A percentile compares a stretch with the other conserved stretches of the same genome.
Evolutionary conservation across 345 rosid species (phyloP).

Genomic region (Microthlaspi erraticum): DNA sequence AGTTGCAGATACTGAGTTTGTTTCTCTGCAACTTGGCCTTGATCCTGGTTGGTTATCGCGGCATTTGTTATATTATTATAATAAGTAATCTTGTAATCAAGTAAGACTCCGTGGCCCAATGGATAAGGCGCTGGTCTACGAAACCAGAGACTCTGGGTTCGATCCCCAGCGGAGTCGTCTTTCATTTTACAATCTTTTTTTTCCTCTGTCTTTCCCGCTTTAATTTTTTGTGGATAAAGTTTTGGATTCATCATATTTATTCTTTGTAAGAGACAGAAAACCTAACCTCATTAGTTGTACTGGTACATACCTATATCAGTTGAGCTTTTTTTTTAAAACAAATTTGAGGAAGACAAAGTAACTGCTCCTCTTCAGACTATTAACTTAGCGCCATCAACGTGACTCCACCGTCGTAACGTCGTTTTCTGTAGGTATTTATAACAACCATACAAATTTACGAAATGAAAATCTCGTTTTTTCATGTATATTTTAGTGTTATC

Average conservation of each 20-base stretch:
- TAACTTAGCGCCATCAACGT: constrained; percentile 29
- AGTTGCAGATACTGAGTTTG: too few relatives aligned
- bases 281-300: constrained; percentile 20
- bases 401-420: constrained; percentile 5
- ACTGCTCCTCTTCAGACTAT: constrained; percentile 20
- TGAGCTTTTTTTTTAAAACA: not conserved
- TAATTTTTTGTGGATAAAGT: not conserved
- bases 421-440: not conserved
- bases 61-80: not conserved
- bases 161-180: constrained; percentile 45
- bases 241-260: not conserved
- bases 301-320: not conserved
- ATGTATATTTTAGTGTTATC: not conserved
- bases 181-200: not conserved
- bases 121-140: constrained; percentile 98
- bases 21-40: not conserved
- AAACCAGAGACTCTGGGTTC: constrained; percentile 91
- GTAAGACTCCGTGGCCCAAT: constrained; percentile 49
- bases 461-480: constrained; percentile 33
- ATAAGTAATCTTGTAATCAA: not conserved
- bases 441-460: not conserved
- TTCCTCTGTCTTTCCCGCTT: not conserved
- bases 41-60: rapidly evolving
- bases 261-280: not conserved
- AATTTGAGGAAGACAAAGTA: constrained; percentile 30